Evolutionary conservation across 2,329 filamentous ascomycete genomes (phyloP), one percentile per base, ranked within the genome.

Genomic region (Pseudogymnoascus sp.): DNA sequence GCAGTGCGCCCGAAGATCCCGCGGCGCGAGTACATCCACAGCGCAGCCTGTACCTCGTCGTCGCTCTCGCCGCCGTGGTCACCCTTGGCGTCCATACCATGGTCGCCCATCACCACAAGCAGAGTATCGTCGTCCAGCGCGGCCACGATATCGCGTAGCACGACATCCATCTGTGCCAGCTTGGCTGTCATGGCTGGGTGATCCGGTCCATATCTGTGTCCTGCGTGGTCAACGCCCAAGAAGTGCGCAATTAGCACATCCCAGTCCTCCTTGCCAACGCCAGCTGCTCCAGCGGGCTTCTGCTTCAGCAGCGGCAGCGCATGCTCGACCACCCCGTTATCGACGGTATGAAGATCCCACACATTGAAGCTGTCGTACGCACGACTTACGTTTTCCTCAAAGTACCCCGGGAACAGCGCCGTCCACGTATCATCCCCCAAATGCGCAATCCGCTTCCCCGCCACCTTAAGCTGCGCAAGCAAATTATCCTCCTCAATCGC

Each of bases 351-450:
- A 71, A 99, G 77, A 75, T 99, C 95, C 92, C 92, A 97, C 6
- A 98, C 95, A 73, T 98, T 97, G 79, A 99, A 96, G 67, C 93
- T 98, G 75, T 98, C 93, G 75, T 96, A 99, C 0, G 95, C 86
- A 70, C 83, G 85, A 69, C 93, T 96, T 64, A 97, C 85, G 64
- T 93, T 90, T 7, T 87, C 79, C 74, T 96, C 88, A 71, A 99
- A 99, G 75, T 96, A 92, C n/a, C 83, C 90, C 0, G 95, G 95
- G 74, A 98, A 99, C 14, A 99, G 80, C 48, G 91, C 84, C 69
- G 92, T 90, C 95, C 95, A 99, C 4, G 95, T 99, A 77, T 99
- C 93, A 75, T 99, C 95, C n/a, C 95, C 95, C 39, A 99, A 79
- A 72, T 99, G 96, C 5, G 93, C 95, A 69, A 99, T 85, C 68